Percentiles rank a stretch among this genome's conserved stretches.
Conservation (phyloP, 2,329 filamentous ascomycete genomes). For the Salinomyces thailandicus region DNA sequence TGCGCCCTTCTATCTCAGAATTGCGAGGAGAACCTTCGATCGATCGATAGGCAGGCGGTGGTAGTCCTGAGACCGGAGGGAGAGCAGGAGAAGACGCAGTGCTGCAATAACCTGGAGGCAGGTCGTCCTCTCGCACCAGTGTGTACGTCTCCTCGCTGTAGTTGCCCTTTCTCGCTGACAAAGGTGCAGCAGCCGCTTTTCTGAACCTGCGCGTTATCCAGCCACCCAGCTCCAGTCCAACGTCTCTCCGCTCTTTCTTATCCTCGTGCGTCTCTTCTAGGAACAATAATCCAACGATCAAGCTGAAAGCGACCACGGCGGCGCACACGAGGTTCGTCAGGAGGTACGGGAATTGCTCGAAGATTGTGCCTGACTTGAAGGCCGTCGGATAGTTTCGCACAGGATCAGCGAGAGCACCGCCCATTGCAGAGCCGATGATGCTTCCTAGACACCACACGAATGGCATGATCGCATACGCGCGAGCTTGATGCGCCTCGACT, state of each 20-base stretch:
- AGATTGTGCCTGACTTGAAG: constrained; percentile 64
- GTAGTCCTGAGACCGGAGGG: constrained; percentile 13
- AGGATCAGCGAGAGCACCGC: constrained; percentile 78
- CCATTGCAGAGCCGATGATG: constrained; percentile 84
- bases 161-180: constrained; percentile 33
- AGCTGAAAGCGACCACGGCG: constrained; percentile 62
- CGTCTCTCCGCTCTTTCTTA: constrained; percentile 65
- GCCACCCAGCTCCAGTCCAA: constrained; percentile 64
- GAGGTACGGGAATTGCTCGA: constrained; percentile 80
- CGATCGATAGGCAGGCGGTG: constrained; percentile 24
- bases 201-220: constrained; percentile 43
- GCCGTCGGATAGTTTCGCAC: constrained; percentile 68
- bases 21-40: constrained; percentile 22
- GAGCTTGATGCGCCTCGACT: constrained; percentile 84
- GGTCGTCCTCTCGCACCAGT: constrained; percentile 52
- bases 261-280: constrained; percentile 87
- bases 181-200: constrained; percentile 7
- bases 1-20: constrained; percentile 6
- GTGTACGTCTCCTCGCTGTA: constrained; percentile 49
- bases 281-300: constrained; percentile 71
- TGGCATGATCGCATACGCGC: constrained; percentile 94
- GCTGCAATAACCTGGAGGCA: constrained; percentile 58
- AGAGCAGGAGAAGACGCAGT: constrained; percentile 45
- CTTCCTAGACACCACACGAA: constrained; percentile 97
- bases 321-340: constrained; percentile 88